phyloP scores from a whole-genome alignment of 768 basidiomycete species.

The Boletus barrowsii region DNA sequence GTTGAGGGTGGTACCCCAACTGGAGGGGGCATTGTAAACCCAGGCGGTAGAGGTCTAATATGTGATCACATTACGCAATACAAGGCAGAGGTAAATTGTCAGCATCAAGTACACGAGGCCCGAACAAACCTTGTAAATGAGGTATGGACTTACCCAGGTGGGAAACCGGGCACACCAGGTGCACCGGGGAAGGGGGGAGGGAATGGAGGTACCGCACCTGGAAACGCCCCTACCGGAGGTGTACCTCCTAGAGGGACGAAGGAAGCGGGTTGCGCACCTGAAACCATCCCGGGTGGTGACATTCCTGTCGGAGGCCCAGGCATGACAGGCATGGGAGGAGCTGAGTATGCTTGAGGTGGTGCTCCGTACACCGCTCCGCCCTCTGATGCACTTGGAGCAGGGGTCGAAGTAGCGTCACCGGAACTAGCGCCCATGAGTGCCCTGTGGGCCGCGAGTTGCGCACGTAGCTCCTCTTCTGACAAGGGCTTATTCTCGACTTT shows the following conservation, averaged over 20 bases:
- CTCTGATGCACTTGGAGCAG: slow-evolving; percentile 37
- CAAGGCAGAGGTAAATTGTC: slow-evolving; percentile 12
- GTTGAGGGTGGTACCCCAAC: slow-evolving; percentile 34
- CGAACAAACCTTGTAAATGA: slow-evolving; percentile 12
- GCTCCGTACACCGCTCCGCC: slow-evolving; percentile 66
- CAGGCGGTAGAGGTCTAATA: slow-evolving; percentile 49
- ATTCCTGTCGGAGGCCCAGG: slow-evolving; percentile 27
- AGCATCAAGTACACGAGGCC: slow-evolving; percentile 18
- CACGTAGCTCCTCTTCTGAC: slow-evolving; percentile 78
- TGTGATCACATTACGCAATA: slow-evolving; percentile 9
- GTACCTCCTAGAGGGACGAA: slow-evolving; percentile 36
- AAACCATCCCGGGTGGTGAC: slow-evolving; percentile 38
- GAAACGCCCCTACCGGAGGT: slow-evolving; percentile 38
- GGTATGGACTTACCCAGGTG: slow-evolving; percentile 48
- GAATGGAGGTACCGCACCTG: slow-evolving; percentile 34
- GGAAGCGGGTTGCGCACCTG: slow-evolving; percentile 44
- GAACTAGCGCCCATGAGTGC: slow-evolving; percentile 77
- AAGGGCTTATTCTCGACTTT: slow-evolving; percentile 76
- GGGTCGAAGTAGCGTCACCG: slow-evolving; percentile 28
- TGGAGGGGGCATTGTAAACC: slow-evolving; percentile 49
- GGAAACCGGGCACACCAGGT: slow-evolving; percentile 50
- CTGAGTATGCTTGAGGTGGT: slow-evolving; percentile 67
- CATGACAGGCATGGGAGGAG: slow-evolving; percentile 36
- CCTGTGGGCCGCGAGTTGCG: slow-evolving; percentile 86
- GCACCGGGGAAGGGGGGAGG: slow-evolving; percentile 43